Evolutionary conservation across 2,329 filamentous ascomycete genomes (phyloP), one percentile per base, ranked within the genome.

Genomic region (Calonectria hongkongensis): DNA sequence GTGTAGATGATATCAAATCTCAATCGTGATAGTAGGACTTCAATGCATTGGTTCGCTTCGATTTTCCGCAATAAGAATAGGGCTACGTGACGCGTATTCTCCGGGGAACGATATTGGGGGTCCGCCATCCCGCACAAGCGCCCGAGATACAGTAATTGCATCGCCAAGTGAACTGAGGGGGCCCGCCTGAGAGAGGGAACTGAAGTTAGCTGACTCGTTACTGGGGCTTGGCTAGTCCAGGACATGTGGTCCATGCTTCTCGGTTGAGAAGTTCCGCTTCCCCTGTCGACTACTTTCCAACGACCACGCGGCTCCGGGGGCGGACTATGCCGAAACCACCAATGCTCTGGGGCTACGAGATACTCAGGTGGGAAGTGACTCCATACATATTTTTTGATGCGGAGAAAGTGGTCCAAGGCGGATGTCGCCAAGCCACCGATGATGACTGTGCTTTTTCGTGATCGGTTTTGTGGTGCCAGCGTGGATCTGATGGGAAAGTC

Each of bases 161-260:
- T 21, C 39, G 36, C 54, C 36, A 60, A 60, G 54, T 60, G 54
- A 36, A 39, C 33, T 60, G 33, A 10, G 33, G 4, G 54, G 33
- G n/a, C 54, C 54, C 4, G 18, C 54, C 21, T 13, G 5, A 41
- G 41, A 41, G 33, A 58, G 54, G 33, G 33, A 58, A 41, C 15
- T 58, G 54, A 58, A 25, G 54, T 58, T 58, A 33, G n/a, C 33
- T 58, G 54, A 58, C 54, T 58, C 54, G 33, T 36, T 27, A 4
- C 27, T 39, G 30, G n/a, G n/a, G 18, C n/a, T 48, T 18, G 18
- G 43, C n/a, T 45, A 4, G 6, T 18, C 6, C 18, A 45, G 43
- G 6, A 4, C 21, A 18, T 13, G 51, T 39, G 51, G 51, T 30
- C 51, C 15, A 39, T 56, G 51, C 51, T 39, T n/a, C 33, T 58